These are phyloP conservation scores for Dictyostelium purpureum DNA, from an alignment of 78 protist genomes.

Conservation along the genomic window DNA sequence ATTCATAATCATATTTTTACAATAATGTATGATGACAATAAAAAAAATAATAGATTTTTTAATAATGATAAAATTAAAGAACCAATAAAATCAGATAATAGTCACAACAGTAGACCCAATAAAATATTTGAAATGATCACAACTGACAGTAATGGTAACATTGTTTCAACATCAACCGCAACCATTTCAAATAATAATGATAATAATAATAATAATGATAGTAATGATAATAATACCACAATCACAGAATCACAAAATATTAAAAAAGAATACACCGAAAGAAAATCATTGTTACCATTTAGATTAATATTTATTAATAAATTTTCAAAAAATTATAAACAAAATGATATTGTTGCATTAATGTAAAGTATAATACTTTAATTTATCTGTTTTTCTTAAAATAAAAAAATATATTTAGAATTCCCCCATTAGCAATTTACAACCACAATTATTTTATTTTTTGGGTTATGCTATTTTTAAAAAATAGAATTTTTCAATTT, in stretches of 20 bases:
- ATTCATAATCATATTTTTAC: not conserved
- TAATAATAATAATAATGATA: not conserved
- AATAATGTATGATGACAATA: not conserved
- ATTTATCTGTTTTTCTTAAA: too few relatives aligned
- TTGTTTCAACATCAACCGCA: not conserved
- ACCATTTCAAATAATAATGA: too few relatives aligned
- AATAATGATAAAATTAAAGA: not conserved
- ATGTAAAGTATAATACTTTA: too few relatives aligned
- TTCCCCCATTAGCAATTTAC: too few relatives aligned
- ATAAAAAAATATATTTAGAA: too few relatives aligned
- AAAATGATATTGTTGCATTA: not conserved
- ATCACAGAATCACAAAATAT: too few relatives aligned
- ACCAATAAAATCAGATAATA: not conserved
- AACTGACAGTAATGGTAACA: not conserved
- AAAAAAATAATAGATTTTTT: not conserved
- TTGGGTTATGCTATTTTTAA: too few relatives aligned
- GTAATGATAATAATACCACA: not conserved
- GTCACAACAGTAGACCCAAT: not conserved
- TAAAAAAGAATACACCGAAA: too few relatives aligned
- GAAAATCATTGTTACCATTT: not conserved
- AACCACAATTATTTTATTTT: too few relatives aligned
- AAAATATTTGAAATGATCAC: slow-evolving; percentile 3
- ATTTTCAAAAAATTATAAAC: not conserved
- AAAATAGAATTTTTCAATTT: too few relatives aligned
- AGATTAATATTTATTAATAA: not conserved